These are phyloP conservation scores for Scytalidium lignicola DNA, from an alignment of 2,329 filamentous ascomycete genomes.

Conservation along the genomic window DNA sequence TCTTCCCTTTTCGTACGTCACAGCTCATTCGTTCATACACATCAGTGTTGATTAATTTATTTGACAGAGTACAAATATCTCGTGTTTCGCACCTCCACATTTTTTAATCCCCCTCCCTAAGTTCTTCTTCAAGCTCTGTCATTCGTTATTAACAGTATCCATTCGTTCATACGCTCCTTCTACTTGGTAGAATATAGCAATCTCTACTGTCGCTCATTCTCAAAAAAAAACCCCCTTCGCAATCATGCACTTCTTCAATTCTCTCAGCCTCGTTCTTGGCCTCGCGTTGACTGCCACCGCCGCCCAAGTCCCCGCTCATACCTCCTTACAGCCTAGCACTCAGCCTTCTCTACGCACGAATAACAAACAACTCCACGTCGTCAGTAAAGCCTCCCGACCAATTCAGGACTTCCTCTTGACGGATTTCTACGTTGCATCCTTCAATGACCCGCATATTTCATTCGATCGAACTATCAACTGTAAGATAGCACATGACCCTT, in stretches of 20 bases:
- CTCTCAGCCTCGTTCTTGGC: conserved; percentile 8
- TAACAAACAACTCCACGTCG: neutral
- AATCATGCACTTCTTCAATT: conserved; percentile 11
- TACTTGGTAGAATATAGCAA: neutral
- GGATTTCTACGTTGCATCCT: conserved; percentile 6
- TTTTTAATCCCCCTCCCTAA: neutral
- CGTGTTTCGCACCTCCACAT: neutral
- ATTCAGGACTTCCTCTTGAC: conserved; percentile 12
- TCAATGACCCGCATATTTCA: neutral
- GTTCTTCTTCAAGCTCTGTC: neutral
- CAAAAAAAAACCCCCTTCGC: neutral
- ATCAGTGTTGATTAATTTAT: neutral
- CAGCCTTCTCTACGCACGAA: neutral
- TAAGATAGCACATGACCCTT: conserved; percentile 2
- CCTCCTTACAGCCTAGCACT: neutral
- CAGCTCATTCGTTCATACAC: neutral
- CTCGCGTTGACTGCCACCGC: conserved; percentile 7
- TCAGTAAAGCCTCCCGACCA: neutral
- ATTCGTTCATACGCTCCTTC: neutral
- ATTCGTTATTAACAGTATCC: neutral
- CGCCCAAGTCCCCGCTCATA: neutral
- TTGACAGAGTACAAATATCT: neutral
- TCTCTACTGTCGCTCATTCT: neutral
- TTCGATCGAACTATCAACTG: conserved; percentile 12
- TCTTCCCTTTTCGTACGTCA: neutral